Evolutionary conservation across 352 stramenopile genomes (phyloP).

Genomic region (Phytophthora brassicae): DNA sequence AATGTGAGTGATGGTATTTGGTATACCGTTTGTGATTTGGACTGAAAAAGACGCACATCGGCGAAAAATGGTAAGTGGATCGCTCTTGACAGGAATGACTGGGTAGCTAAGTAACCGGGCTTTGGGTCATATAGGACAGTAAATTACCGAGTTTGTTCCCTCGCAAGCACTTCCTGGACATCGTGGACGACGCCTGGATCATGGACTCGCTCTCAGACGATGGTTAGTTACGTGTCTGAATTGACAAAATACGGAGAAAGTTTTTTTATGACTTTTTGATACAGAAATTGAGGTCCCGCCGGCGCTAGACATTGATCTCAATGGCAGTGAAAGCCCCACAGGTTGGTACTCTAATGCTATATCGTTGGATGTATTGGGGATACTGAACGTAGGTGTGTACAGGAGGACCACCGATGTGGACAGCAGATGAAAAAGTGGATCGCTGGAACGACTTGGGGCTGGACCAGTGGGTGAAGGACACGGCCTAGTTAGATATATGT

Average conservation of each 20-base stretch:
- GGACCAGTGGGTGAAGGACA: slow-evolving; percentile 59
- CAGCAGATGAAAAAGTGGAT: slow-evolving; percentile 63
- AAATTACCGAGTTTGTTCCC: slow-evolving; percentile 73
- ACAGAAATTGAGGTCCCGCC: slow-evolving; percentile 75
- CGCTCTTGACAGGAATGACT: neutral
- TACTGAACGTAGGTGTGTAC: slow-evolving; percentile 2
- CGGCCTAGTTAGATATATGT: slow-evolving; percentile 18
- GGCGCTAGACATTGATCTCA: slow-evolving; percentile 53
- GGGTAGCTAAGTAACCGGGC: neutral
- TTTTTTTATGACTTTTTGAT: neutral
- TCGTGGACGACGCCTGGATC: slow-evolving; percentile 86
- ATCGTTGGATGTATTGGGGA: neutral
- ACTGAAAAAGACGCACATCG: too few species aligned
- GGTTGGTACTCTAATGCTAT: slow-evolving; percentile 22
- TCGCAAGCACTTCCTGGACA: slow-evolving; percentile 70
- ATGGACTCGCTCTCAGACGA: slow-evolving; percentile 78
- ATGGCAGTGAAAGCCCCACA: slow-evolving; percentile 50
- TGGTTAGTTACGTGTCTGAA: slow-evolving; percentile 51
- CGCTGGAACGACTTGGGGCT: slow-evolving; percentile 81
- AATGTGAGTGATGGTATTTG: slow-evolving; percentile 2
- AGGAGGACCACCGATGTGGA: slow-evolving; percentile 57
- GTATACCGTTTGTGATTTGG: too few species aligned
- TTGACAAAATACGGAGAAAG: slow-evolving; percentile 4
- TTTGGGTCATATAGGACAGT: slow-evolving; percentile 52
- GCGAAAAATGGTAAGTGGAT: neutral